Percentiles rank a stretch among this genome's conserved stretches.
phyloP scores from a whole-genome alignment of 371 early-diverging fungal species.

The Syncephalastrum sp. region DNA sequence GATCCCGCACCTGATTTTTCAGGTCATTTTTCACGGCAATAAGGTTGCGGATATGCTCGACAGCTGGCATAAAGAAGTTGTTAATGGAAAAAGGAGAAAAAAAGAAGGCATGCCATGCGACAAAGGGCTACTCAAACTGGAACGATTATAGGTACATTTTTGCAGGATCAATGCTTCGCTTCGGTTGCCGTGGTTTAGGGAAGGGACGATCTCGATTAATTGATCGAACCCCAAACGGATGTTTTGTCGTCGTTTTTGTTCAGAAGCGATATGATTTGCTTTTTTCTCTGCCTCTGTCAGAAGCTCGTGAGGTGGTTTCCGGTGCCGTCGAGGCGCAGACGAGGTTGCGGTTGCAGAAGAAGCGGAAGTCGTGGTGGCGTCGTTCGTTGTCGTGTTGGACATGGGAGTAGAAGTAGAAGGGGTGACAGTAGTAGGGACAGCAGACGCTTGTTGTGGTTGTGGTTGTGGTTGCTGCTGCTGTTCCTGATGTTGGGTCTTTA shows the following conservation, averaged over 20 bases:
- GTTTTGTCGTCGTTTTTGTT: constrained; percentile 87
- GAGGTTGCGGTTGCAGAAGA: neutral
- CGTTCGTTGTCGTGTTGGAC: neutral
- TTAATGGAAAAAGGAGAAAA: neutral
- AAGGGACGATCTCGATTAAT: constrained; percentile 80
- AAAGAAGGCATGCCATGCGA: neutral
- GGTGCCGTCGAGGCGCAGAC: constrained; percentile 22
- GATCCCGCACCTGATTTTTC: constrained; percentile 30
- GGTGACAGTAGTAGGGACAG: too few relatives aligned
- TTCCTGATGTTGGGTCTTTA: constrained; percentile 1
- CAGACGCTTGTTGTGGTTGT: constrained; percentile 4
- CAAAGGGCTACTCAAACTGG: neutral
- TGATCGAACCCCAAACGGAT: constrained; percentile 83
- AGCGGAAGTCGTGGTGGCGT: neutral
- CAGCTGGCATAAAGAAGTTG: constrained; percentile 11
- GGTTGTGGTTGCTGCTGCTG: constrained; percentile 6
- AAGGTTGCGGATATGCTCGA: constrained; percentile 34
- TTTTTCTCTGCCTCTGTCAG: constrained; percentile 92
- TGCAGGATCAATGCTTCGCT: constrained; percentile 60
- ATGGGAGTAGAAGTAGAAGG: neutral
- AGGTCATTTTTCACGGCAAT: constrained; percentile 33
- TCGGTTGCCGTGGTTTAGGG: constrained; percentile 60
- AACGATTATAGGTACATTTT: constrained; percentile 41
- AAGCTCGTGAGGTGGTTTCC: constrained; percentile 63
- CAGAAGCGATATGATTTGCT: constrained; percentile 93